Base-by-base conservation (phyloP, 495 filamentous ascomycete species). In the Lophium mytilinum region DNA sequence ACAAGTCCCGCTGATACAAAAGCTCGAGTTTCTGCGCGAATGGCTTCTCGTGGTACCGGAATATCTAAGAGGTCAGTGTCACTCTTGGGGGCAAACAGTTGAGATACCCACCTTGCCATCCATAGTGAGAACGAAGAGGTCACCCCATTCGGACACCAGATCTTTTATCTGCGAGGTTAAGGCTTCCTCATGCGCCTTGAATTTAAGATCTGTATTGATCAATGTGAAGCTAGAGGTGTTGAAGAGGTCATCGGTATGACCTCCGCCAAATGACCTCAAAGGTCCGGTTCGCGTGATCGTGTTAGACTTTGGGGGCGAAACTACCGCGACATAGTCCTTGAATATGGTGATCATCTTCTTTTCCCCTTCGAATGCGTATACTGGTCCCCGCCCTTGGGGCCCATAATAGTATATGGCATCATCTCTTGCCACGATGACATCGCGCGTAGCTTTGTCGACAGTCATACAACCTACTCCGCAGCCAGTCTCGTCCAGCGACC, bases 321-420 rank as follows among this genome's bases (percentile, higher is more conserved):
- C 85, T 9, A 97, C 72, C 11, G 84, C 86, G 41, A 96, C 80
- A 66, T 96, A 97, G 58, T 95, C 89, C 41, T 84, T 83, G 70
- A 87, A 94, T 9, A 87, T 80, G 24, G 79, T 78, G 48, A 96
- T 82, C 49, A 90, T 78, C 66, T 84, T 88, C 73, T 97, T 98
- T 1, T 84, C 82, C 9, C 88, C 87, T 66, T 98, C 93, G 64
- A 90, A 96, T 2, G 89, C 88, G 72, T 85, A 92, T 56, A 86
- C 90, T 17, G 88, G 84, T 0, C 90, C 89, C 45, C 90, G 80
- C 4, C 93, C 94, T 57, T 91, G 87, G 0, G 85, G 72, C 0
- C 88, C 88, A 70, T 97, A 98, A 50, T 85, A 89, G 72, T 96
- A 95, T 54, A 98, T 83, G 3, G 92, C 93, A 80, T 98, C 93